phyloP scores from a whole-genome alignment of 2,329 filamentous ascomycete genomes.

The Beauveria brongniartii region DNA sequence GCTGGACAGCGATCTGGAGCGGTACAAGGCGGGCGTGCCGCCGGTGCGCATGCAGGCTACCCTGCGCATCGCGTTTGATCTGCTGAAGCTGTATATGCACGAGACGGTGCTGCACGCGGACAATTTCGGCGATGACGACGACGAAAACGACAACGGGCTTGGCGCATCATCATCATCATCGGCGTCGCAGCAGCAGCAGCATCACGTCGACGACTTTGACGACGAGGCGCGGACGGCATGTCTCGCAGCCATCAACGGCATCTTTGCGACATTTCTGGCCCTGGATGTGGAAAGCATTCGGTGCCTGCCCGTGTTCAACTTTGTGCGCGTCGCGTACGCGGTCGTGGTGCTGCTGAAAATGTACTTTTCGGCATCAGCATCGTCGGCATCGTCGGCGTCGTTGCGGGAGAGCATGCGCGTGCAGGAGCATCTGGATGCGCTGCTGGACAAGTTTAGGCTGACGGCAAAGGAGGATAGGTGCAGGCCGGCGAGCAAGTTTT shows the following conservation, averaged over 20 bases:
- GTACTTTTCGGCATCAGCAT: slow-evolving; percentile 49
- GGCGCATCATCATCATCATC: slow-evolving; percentile 27
- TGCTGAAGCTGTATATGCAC: slow-evolving; percentile 65
- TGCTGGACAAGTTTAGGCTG: slow-evolving; percentile 59
- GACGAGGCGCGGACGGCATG: slow-evolving; percentile 61
- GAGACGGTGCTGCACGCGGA: slow-evolving; percentile 65
- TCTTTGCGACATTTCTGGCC: slow-evolving; percentile 56
- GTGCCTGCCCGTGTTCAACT: slow-evolving; percentile 60
- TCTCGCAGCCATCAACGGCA: slow-evolving; percentile 55
- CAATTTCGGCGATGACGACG: slow-evolving; percentile 39
- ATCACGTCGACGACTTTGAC: slow-evolving; percentile 21
- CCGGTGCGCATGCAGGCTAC: slow-evolving; percentile 47
- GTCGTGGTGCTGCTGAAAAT: slow-evolving; percentile 67
- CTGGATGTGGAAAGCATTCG: slow-evolving; percentile 53
- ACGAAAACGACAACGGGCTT: slow-evolving; percentile 33
- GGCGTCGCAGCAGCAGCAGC: slow-evolving; percentile 22
- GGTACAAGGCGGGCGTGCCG: slow-evolving; percentile 48
- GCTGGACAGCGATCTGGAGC: slow-evolving; percentile 56
- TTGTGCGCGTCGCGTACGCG: slow-evolving; percentile 64
- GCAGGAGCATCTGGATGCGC: slow-evolving; percentile 57
- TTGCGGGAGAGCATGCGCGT: slow-evolving; percentile 53
- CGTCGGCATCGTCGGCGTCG: too few species aligned
- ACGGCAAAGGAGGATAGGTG: slow-evolving; percentile 56
- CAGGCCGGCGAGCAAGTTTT: slow-evolving; percentile 60
- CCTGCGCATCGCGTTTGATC: slow-evolving; percentile 54